These are phyloP conservation scores for Letharia columbiana DNA, from an alignment of 495 filamentous ascomycete genomes.

Conservation along the genomic window DNA sequence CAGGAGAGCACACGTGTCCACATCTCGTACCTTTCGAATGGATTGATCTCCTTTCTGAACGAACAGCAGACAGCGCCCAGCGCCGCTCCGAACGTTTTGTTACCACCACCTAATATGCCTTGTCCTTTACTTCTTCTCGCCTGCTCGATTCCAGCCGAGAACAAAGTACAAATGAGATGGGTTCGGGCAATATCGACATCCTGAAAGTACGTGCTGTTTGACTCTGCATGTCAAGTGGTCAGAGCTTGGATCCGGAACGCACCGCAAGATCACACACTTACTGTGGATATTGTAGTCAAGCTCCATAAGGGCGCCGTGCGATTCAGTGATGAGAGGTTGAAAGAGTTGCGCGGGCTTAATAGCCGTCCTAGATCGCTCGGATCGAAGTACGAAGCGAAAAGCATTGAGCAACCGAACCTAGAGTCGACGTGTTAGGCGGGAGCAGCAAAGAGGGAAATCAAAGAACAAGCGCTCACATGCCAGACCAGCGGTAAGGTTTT, in stretches of 20 bases:
- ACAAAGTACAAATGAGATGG: slow-evolving; percentile 39
- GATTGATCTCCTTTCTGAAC: slow-evolving; percentile 61
- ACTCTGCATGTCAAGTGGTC: slow-evolving; percentile 30
- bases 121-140: slow-evolving; percentile 52
- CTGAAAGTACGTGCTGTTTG: slow-evolving; percentile 65
- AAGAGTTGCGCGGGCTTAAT: slow-evolving; percentile 36
- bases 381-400: slow-evolving; percentile 28
- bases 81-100: slow-evolving; percentile 34
- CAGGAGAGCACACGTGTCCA: slow-evolving; percentile 56
- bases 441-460: too few species aligned
- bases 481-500: slow-evolving; percentile 55
- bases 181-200: slow-evolving; percentile 65
- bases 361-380: slow-evolving; percentile 16
- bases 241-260: neutral
- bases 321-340: slow-evolving; percentile 41
- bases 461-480: slow-evolving; percentile 45
- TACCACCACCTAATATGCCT: slow-evolving; percentile 37
- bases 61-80: slow-evolving; percentile 57
- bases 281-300: slow-evolving; percentile 59
- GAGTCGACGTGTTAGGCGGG: slow-evolving; percentile 29
- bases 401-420: slow-evolving; percentile 40
- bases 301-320: slow-evolving; percentile 43
- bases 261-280: neutral
- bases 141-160: slow-evolving; percentile 27
- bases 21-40: slow-evolving; percentile 57